A percentile compares a stretch with the other conserved stretches of the same genome.
Evolutionary conservation across 768 basidiomycete genomes (phyloP).

Genomic region (Auricularia cornea): DNA sequence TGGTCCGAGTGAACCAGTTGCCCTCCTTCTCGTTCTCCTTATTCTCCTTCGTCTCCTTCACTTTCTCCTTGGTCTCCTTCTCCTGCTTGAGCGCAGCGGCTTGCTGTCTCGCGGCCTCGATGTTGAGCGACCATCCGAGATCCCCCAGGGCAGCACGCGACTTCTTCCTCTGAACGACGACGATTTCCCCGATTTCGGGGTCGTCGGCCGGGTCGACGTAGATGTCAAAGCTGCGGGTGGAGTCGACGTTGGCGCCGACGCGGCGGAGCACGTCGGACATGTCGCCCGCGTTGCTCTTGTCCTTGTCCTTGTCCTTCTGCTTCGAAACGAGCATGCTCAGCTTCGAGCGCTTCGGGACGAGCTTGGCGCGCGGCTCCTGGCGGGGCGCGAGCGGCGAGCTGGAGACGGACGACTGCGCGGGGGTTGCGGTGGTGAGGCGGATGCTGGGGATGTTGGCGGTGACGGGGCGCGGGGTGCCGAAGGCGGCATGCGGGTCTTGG

Average conservation of each 20-base stretch:
- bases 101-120: constrained; percentile 23
- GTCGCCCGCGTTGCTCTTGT: constrained; percentile 36
- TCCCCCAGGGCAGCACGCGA: constrained; percentile 52
- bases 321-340: constrained; percentile 34
- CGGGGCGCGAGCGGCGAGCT: constrained; percentile 22
- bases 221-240: constrained; percentile 41
- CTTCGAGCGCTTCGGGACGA: constrained; percentile 70
- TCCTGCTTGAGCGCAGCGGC: constrained; percentile 24
- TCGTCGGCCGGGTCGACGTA: constrained; percentile 58
- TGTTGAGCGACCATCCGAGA: constrained; percentile 46
- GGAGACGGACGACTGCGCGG: constrained; percentile 37
- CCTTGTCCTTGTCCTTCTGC: constrained; percentile 20
- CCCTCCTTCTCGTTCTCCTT: constrained; percentile 41
- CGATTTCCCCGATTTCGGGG: constrained; percentile 57
- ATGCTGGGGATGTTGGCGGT: constrained; percentile 43
- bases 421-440: constrained; percentile 60
- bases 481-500: not conserved
- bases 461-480: not conserved
- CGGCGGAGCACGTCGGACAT: constrained; percentile 54
- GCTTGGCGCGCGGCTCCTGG: constrained; percentile 29
- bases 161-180: constrained; percentile 73
- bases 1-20: constrained; percentile 67
- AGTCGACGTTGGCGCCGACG: constrained; percentile 26
- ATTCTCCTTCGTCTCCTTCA: constrained; percentile 21
- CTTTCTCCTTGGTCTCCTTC: constrained; percentile 24